These are phyloP conservation scores for Volutella citrinella DNA, from an alignment of 2,329 filamentous ascomycete species.

Conservation along the genomic window DNA sequence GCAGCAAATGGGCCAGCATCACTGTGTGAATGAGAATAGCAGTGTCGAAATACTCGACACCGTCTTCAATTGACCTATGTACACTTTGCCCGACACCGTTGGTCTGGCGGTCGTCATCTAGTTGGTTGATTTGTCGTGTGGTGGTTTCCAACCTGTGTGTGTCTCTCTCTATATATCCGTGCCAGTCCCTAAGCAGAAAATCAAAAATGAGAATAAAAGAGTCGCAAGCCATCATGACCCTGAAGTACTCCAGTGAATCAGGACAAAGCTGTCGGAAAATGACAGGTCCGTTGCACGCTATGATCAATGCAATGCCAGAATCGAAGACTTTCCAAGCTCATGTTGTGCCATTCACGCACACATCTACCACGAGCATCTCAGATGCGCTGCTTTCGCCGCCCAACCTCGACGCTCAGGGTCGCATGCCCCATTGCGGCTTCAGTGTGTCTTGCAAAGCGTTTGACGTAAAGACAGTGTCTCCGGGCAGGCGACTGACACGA, in stretches of 20 bases:
- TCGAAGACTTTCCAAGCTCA: conserved; percentile 17
- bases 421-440: conserved; percentile 59
- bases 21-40: conserved; percentile 19
- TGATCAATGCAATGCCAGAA: conserved; percentile 26
- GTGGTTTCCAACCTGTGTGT: too few relatives aligned
- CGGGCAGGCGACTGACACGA: conserved; percentile 79
- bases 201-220: conserved; percentile 21
- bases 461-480: conserved; percentile 75
- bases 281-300: conserved; percentile 25
- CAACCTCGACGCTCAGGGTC: conserved; percentile 33
- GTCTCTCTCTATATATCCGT: neutral
- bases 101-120: conserved; percentile 25
- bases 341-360: too few relatives aligned
- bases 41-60: conserved; percentile 18
- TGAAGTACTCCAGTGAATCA: conserved; percentile 26
- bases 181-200: conserved; percentile 16
- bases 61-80: conserved; percentile 28
- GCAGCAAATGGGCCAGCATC: too few relatives aligned
- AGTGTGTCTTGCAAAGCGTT: conserved; percentile 61
- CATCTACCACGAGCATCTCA: too few relatives aligned
- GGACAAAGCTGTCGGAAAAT: conserved; percentile 23
- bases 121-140: conserved; percentile 23
- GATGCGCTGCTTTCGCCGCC: too few relatives aligned
- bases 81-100: conserved; percentile 23
- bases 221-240: conserved; percentile 30